phyloP scores from a whole-genome alignment of 202 grass and related monocot genomes.

The Cymbopogon flexuosus region DNA sequence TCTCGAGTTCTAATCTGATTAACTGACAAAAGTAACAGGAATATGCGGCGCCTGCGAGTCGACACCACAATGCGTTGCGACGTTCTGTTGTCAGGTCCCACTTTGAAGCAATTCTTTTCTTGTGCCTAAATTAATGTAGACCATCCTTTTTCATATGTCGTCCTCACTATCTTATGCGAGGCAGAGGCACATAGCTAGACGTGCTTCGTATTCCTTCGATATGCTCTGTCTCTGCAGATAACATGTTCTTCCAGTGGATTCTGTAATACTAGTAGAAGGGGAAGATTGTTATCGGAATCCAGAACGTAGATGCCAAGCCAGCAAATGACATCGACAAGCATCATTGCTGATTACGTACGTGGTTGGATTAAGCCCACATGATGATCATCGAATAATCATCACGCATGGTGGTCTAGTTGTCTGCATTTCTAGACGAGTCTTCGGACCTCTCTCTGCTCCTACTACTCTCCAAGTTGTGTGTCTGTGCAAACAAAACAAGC shows the following conservation, averaged over 20 bases:
- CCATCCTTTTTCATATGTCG: no score
- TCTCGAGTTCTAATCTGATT: no score
- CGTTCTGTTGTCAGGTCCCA: neutral
- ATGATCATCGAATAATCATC: neutral
- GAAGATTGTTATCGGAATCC: conserved; percentile 2
- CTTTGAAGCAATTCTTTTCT: conserved; percentile 35
- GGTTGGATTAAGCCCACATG: neutral
- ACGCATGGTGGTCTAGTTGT: neutral
- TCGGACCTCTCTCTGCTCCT: neutral
- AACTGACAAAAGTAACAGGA: neutral
- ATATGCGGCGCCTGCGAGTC: neutral
- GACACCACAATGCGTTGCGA: neutral
- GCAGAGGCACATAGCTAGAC: neutral
- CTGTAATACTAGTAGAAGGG: neutral
- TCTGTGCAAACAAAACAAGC: neutral
- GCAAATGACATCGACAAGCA: neutral
- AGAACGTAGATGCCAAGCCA: neutral
- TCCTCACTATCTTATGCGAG: no score
- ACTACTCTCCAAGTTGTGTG: neutral
- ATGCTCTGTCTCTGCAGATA: neutral
- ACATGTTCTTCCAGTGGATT: neutral
- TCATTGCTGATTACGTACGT: neutral
- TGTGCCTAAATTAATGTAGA: neutral
- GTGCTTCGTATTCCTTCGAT: neutral
- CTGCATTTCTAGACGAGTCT: neutral